A percentile compares a stretch with the other conserved stretches of the same genome.
Conservation (phyloP, 805 yeast species). For the Scheffersomyces amazonensis region DNA sequence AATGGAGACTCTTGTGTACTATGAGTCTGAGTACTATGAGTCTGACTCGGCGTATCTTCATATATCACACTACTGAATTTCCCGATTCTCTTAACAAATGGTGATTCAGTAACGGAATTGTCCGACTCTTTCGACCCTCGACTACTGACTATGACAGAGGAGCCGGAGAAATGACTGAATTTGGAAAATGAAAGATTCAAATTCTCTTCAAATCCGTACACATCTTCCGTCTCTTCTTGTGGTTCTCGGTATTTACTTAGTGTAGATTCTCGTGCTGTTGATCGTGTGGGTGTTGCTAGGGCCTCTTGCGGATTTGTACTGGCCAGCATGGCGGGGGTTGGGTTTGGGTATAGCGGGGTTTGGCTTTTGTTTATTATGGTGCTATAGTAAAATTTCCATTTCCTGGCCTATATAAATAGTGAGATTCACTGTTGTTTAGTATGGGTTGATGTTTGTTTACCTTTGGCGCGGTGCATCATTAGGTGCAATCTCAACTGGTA, state of each 20-base stretch:
- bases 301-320: too few relatives aligned
- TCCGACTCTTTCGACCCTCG: slow-evolving; percentile 2
- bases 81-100: slow-evolving; percentile 24
- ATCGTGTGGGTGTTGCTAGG: too few relatives aligned
- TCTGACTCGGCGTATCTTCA: slow-evolving; percentile 6
- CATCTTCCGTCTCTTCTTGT: neutral
- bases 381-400: too few relatives aligned
- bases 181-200: slow-evolving; percentile 33
- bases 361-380: too few relatives aligned
- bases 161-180: slow-evolving; percentile 30
- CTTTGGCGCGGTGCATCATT: too few relatives aligned
- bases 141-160: slow-evolving; percentile 12
- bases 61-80: slow-evolving; percentile 11
- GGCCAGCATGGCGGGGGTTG: too few relatives aligned
- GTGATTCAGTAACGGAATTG: slow-evolving; percentile 16
- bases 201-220: slow-evolving; percentile 15
- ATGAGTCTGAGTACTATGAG: too few relatives aligned
- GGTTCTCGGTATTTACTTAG: neutral
- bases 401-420: too few relatives aligned
- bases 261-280: neutral
- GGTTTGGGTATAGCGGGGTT: too few relatives aligned
- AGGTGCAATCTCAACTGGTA: too few relatives aligned
- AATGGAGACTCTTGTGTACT: slow-evolving; percentile 7
- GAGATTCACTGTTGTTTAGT: too few relatives aligned
- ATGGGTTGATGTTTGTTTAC: too few relatives aligned